Evolutionary conservation across 495 filamentous ascomycete genomes (phyloP).

Genomic region (Parmelia sp.): DNA sequence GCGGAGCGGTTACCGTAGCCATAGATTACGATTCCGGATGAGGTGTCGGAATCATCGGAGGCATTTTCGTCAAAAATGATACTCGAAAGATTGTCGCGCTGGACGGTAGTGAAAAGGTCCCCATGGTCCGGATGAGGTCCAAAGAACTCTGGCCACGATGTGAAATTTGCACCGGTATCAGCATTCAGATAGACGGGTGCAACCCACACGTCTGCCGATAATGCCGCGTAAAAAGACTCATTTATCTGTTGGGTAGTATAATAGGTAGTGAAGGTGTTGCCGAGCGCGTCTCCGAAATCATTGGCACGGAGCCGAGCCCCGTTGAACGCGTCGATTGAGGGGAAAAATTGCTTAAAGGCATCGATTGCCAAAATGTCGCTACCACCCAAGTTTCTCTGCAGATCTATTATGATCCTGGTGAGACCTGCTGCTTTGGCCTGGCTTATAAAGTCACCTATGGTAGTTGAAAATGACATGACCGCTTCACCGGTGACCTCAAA

Average conservation of each 20-base stretch:
- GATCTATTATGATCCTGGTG: constrained; percentile 46
- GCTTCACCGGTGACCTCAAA: constrained; percentile 36
- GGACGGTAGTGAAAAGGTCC: constrained; percentile 41
- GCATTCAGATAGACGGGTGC: constrained; percentile 39
- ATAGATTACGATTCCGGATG: constrained; percentile 36
- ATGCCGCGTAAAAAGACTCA: constrained; percentile 18
- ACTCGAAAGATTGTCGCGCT: constrained; percentile 47
- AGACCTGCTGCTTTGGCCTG: constrained; percentile 32
- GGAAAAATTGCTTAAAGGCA: constrained; percentile 47
- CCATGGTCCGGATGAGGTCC: constrained; percentile 39
- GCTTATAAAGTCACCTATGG: constrained; percentile 40
- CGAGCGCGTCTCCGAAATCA: constrained; percentile 37
- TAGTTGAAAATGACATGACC: constrained; percentile 33
- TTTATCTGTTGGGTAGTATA: constrained; percentile 26
- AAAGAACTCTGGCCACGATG: constrained; percentile 49
- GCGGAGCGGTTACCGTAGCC: constrained; percentile 30
- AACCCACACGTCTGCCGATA: constrained; percentile 38
- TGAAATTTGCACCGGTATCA: constrained; percentile 40
- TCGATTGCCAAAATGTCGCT: constrained; percentile 37
- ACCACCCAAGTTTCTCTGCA: constrained; percentile 46
- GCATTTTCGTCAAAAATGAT: constrained; percentile 34
- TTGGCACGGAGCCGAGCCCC: constrained; percentile 43
- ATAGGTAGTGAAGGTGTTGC: constrained; percentile 36
- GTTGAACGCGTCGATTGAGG: constrained; percentile 37
- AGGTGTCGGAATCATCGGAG: constrained; percentile 1